Evolutionary conservation across 306 rosid genomes (phyloP).

Genomic region (Cicer judaicum): DNA sequence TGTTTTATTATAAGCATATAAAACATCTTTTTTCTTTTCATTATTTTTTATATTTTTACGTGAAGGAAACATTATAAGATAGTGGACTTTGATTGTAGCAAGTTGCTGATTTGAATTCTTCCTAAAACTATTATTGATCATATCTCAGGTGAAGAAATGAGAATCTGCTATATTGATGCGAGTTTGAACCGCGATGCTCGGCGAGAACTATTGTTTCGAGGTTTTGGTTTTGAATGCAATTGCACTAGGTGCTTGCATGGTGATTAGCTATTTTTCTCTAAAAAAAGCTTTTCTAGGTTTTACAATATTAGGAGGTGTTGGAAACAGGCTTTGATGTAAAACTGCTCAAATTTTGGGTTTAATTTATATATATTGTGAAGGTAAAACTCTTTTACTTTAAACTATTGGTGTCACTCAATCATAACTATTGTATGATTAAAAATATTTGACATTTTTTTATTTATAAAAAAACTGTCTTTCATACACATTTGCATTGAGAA

Average conservation of each 20-base stretch:
- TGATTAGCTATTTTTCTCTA: slow-evolving; percentile 48
- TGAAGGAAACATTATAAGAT: background rate
- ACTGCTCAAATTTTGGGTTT: slow-evolving; percentile 2
- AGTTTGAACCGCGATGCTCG: slow-evolving; percentile 75
- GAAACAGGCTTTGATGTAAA: background rate
- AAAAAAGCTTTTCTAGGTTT: background rate
- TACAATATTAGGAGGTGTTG: slow-evolving; percentile 19
- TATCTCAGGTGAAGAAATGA: slow-evolving; percentile 83
- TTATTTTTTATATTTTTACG: background rate
- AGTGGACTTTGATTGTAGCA: background rate
- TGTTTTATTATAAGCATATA: slow-evolving; percentile 15
- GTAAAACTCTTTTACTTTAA: no score
- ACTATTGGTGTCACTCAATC: no score
- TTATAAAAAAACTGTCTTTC: no score
- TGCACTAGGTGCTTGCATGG: slow-evolving; percentile 72
- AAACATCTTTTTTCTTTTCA: slow-evolving; percentile 20
- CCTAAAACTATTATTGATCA: slow-evolving; percentile 5
- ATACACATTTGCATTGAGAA: no score
- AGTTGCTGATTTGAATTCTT: background rate
- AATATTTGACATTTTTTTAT: no score
- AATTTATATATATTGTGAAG: no score
- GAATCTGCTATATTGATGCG: slow-evolving; percentile 91
- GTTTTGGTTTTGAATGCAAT: slow-evolving; percentile 83
- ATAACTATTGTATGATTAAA: no score
- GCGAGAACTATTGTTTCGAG: slow-evolving; percentile 61